These are phyloP conservation scores for Brassica napus DNA, from an alignment of 345 rosid genomes.

Conservation along the genomic window DNA sequence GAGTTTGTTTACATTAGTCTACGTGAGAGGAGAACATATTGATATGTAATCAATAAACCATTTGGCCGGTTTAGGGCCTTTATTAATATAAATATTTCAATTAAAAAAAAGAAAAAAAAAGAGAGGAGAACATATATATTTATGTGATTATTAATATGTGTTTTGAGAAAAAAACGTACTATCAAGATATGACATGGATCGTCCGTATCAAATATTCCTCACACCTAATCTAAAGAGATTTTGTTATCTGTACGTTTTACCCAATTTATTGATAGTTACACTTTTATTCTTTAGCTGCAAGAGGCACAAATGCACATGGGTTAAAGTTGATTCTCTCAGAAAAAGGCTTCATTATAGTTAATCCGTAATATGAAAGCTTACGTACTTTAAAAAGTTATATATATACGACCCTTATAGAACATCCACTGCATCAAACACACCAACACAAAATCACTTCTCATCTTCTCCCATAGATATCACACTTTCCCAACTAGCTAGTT, in stretches of 20 bases:
- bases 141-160: neutral
- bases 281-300: neutral
- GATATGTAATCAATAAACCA: too few species aligned
- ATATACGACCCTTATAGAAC: conserved; percentile 11
- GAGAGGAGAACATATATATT: neutral
- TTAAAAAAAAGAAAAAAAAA: too few species aligned
- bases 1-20: too few species aligned
- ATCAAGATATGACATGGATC: neutral
- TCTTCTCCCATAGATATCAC: neutral
- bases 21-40: too few species aligned
- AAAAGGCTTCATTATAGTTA: neutral
- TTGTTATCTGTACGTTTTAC: neutral
- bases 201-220: neutral
- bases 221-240: neutral
- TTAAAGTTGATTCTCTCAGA: conserved; percentile 13
- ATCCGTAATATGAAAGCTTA: conserved; percentile 4
- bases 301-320: neutral
- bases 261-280: neutral
- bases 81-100: too few species aligned
- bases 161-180: neutral
- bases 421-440: conserved; percentile 17
- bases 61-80: too few species aligned
- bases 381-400: conserved; percentile 17
- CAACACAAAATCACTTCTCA: conserved; percentile 16
- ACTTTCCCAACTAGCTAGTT: neutral